Conservation (phyloP, 805 yeast genomes). For the Yamadazyma laniorum region DNA sequence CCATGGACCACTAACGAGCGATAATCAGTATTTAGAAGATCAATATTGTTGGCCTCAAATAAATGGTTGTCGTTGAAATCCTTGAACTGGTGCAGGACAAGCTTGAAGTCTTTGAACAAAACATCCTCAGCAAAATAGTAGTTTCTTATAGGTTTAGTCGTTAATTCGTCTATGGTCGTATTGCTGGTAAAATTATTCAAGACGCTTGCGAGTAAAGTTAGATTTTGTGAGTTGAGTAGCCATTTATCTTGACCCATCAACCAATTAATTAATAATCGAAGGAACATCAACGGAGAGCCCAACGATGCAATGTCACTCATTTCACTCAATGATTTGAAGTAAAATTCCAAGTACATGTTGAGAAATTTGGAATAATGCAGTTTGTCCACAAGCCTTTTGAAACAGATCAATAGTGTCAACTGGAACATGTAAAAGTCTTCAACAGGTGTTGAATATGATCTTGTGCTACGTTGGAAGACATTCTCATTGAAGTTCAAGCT, state of each 20-base stretch:
- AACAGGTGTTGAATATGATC: not conserved
- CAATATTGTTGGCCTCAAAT: constrained; percentile 25
- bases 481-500: constrained; percentile 15
- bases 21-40: constrained; percentile 24
- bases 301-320: not conserved
- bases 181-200: constrained; percentile 14
- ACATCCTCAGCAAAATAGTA: constrained; percentile 67
- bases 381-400: constrained; percentile 16
- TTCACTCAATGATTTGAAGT: constrained; percentile 6
- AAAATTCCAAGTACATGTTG: constrained; percentile 8
- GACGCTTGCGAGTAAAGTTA: not conserved
- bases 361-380: constrained; percentile 8
- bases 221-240: not conserved
- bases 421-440: constrained; percentile 22
- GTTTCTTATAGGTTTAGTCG: constrained; percentile 44
- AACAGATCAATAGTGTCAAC: constrained; percentile 23
- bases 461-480: constrained; percentile 3
- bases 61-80: constrained; percentile 61
- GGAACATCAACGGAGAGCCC: constrained; percentile 10
- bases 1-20: constrained; percentile 10
- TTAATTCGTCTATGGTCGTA: not conserved
- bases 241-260: constrained; percentile 18
- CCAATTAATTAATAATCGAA: constrained; percentile 59
- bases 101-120: constrained; percentile 54
- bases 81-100: constrained; percentile 51